Base-by-base conservation (phyloP, 306 rosid genomes). In the Castanea mollissima region DNA sequence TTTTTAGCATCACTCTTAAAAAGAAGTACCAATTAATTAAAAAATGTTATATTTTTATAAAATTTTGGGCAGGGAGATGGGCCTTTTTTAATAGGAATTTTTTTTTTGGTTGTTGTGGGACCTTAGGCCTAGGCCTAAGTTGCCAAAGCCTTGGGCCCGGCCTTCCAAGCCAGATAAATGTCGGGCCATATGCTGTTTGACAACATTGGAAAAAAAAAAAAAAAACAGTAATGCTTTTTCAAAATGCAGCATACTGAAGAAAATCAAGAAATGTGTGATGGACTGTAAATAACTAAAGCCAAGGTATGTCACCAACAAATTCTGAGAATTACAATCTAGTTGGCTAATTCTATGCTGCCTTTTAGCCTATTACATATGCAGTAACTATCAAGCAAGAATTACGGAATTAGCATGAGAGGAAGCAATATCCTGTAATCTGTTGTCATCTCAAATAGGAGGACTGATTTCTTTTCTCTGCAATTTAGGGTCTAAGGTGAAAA, bases 351-450 rank as follows among this genome's bases (percentile, higher is more conserved):
- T 25, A 59, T 59, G 32, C 35, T 60, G 18, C 19, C 35, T 63
- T 31, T 63, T 27, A 41, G 29, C 5, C 69, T 63, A 63, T 25
- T 60, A 25, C 16, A 6, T 20, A 63, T 27, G 6, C 11, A 31
- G 41, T 15, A 29, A 65, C 78, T 12, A 20, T 41, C 52, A 29
- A 80, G 65, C 80, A 78, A 80, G 71, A 82, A 82, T 90, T 91
- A 92, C 99, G 79, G 71, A 82, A 82, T 90, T 91, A 93, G 98
- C 99, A 92, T 95, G 79, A 95, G 98, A 62, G 99, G 99, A 87
- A 95, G 99, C 82, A 95, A 85, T 85, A 95, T 91, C 76, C 98
- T 87, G 80, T 95, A 95, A 86, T 95, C 98, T 86, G 86, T 95
- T 71, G 99, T 95, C 86, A 95, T 92, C 90, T 95, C 99, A 88